Conservation (phyloP, 345 rosid genomes). For the Eucalyptus sideroxylon region DNA sequence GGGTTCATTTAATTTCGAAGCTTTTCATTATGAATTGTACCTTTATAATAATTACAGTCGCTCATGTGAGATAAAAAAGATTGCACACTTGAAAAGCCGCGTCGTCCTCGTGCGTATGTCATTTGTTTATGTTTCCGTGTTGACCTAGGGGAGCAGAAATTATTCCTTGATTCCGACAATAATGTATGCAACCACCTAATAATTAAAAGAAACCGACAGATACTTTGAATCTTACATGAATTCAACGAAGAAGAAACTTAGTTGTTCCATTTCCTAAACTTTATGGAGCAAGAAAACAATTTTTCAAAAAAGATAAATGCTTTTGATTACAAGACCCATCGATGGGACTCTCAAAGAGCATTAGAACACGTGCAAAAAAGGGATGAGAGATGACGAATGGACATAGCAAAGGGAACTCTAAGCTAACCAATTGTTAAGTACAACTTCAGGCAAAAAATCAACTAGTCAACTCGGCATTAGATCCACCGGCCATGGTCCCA, state of each 20-base stretch:
- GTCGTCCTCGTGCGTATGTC: background rate
- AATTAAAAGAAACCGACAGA: background rate
- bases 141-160: background rate
- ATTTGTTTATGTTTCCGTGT: background rate
- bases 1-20: background rate
- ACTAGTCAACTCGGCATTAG: background rate
- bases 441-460: background rate
- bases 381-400: background rate
- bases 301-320: background rate
- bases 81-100: background rate
- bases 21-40: background rate
- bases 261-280: background rate
- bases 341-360: background rate
- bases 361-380: background rate
- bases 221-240: background rate
- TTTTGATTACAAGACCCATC: background rate
- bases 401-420: background rate
- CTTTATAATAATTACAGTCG: background rate
- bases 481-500: background rate
- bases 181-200: background rate
- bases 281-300: background rate
- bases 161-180: background rate
- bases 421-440: background rate
- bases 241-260: background rate
- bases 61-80: background rate